Evolutionary conservation across 2,329 filamentous ascomycete species (phyloP).

Genomic region (Sclerotinia spermophila): DNA sequence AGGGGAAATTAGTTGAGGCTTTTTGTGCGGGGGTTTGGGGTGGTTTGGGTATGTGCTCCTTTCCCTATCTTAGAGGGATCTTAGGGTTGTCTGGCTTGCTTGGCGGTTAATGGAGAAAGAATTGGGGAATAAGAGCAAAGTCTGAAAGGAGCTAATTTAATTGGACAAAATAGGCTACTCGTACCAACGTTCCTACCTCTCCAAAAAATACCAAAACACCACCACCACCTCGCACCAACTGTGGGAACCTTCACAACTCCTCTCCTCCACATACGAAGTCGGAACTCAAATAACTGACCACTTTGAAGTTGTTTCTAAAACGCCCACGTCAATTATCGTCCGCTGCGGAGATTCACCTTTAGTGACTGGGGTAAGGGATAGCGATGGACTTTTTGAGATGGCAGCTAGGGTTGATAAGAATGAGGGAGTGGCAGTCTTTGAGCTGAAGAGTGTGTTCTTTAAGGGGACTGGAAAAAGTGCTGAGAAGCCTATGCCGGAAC

Average conservation of each 20-base stretch:
- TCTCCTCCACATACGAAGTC: slow-evolving; percentile 54
- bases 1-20: slow-evolving; percentile 53
- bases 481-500: slow-evolving; percentile 43
- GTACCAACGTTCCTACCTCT: slow-evolving; percentile 55
- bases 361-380: slow-evolving; percentile 51
- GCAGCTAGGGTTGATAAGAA: slow-evolving; percentile 56
- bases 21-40: slow-evolving; percentile 35
- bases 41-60: slow-evolving; percentile 46
- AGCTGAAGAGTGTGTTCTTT: slow-evolving; percentile 61
- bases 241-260: slow-evolving; percentile 56
- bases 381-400: slow-evolving; percentile 66
- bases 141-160: slow-evolving; percentile 9
- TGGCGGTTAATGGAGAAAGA: not conserved
- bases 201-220: slow-evolving; percentile 53
- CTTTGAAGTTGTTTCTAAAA: slow-evolving; percentile 68
- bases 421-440: slow-evolving; percentile 60
- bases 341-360: slow-evolving; percentile 64
- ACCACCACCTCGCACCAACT: slow-evolving; percentile 57
- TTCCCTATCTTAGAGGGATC: not conserved
- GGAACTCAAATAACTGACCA: slow-evolving; percentile 67
- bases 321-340: slow-evolving; percentile 55
- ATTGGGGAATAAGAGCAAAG: not conserved
- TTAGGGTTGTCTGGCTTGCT: not conserved
- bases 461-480: slow-evolving; percentile 46
- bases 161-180: slow-evolving; percentile 42